These are phyloP conservation scores for Erythrobasidium hasegawianum DNA, from an alignment of 1,284 basidiomycete genomes.

Conservation along the genomic window DNA sequence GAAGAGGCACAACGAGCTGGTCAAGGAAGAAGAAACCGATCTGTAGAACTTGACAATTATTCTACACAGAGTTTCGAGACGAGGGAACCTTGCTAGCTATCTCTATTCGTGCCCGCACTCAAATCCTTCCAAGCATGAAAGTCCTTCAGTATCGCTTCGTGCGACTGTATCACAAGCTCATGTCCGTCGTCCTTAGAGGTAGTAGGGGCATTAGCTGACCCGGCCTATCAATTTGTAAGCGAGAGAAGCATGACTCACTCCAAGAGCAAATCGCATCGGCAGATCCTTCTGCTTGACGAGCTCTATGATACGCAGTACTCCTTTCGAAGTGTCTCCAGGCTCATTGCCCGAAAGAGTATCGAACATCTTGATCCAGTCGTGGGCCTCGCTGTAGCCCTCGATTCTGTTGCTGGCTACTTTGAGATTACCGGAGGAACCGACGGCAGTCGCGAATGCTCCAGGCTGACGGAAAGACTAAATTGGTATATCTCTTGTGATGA, in stretches of 20 bases:
- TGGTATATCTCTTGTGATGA: no score
- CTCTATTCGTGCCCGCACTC: conserved; percentile 14
- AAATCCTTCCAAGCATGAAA: conserved; percentile 1
- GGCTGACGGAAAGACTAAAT: neutral
- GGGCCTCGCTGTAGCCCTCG: conserved; percentile 15
- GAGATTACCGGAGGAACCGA: conserved; percentile 5
- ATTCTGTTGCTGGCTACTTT: conserved; percentile 10
- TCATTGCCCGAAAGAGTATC: conserved; percentile 4
- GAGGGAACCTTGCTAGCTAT: neutral
- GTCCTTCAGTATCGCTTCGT: conserved; percentile 9
- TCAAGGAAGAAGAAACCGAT: no score
- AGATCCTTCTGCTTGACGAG: conserved; percentile 15
- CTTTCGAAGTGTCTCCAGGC: conserved; percentile 26
- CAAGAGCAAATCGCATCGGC: conserved; percentile 23
- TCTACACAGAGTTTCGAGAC: no score
- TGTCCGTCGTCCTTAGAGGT: conserved; percentile 12
- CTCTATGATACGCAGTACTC: conserved; percentile 18
- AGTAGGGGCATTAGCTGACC: no score
- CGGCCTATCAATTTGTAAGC: no score
- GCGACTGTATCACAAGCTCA: conserved; percentile 8
- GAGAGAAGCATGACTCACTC: conserved; percentile 6
- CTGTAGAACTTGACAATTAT: no score
- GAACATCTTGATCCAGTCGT: conserved; percentile 17
- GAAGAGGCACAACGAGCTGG: no score
- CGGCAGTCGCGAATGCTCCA: conserved; percentile 23